A percentile compares a stretch with the other conserved stretches of the same genome.
phyloP scores from a whole-genome alignment of 75 land plant genomes.

The Chamaecyparis obtusa region DNA sequence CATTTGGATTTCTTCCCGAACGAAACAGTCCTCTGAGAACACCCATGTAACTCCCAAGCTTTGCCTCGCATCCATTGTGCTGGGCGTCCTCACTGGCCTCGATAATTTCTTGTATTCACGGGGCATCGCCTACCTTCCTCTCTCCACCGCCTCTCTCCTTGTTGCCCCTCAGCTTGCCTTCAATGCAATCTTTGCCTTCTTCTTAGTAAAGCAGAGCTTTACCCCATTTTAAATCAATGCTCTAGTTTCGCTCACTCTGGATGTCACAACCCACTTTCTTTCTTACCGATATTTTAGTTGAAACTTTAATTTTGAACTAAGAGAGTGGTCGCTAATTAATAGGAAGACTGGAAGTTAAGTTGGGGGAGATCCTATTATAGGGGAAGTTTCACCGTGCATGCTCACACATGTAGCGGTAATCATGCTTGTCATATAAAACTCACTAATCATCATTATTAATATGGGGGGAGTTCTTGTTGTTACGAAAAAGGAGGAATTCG shows the following conservation, averaged over 20 bases:
- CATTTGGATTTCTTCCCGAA: slow-evolving; percentile 5
- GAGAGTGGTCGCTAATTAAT: too few species aligned
- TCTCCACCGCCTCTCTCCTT: slow-evolving; percentile 28
- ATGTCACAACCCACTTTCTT: too few species aligned
- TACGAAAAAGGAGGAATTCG: too few species aligned
- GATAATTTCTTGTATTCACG: slow-evolving; percentile 29
- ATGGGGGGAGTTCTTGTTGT: too few species aligned
- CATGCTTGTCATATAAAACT: too few species aligned
- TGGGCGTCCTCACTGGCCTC: slow-evolving; percentile 22
- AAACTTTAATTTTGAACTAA: too few species aligned
- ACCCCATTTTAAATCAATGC: slow-evolving; percentile 12
- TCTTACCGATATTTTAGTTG: too few species aligned
- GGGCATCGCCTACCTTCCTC: slow-evolving; percentile 33
- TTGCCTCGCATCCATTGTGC: neutral
- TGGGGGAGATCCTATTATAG: too few species aligned
- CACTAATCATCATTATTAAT: too few species aligned
- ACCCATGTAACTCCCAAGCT: slow-evolving; percentile 12
- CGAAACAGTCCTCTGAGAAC: neutral
- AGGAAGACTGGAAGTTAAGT: too few species aligned
- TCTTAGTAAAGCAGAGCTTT: slow-evolving; percentile 15
- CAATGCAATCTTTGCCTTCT: slow-evolving; percentile 13
- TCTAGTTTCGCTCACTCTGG: slow-evolving; percentile 12
- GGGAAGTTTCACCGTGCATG: too few species aligned
- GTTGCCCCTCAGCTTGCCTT: slow-evolving; percentile 25
- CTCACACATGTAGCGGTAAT: too few species aligned